Evolutionary conservation across 768 basidiomycete species (phyloP), one percentile per base, ranked within the genome.

Genomic region (Nevesoporus exiguus): DNA sequence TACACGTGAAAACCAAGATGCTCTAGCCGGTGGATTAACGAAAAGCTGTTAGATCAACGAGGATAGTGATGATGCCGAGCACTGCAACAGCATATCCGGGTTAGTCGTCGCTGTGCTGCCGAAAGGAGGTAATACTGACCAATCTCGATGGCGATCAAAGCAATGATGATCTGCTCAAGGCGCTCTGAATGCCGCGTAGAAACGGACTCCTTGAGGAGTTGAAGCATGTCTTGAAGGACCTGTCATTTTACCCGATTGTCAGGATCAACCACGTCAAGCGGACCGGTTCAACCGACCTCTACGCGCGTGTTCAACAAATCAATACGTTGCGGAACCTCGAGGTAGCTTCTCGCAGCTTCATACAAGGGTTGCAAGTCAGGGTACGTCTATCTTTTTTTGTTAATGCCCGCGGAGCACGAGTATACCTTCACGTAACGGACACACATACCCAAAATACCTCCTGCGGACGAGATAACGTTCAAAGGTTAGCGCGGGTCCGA

Each of bases 201-300:
- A 24, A 96, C 94, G 11, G 91, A 90, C 72, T 97, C 95, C 71
- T 98, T 98, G 49, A 98, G 75, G 48, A 98, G 80, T 66, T 93
- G 88, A 11, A 98, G 82, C 90, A 98, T 96, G 70, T 98, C 95
- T 78, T 98, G 95, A 33, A 98, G 73, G 47, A 98, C 90, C 91
- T 94, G 60, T 33, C 42, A 9, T 24, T 37, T 33, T 25, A 22
- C 36, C 41, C 37, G 5, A 14, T 30, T 7, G 43, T 59, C 41
- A 66, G 41, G 45, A 45, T 43, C 22, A 40, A 33, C 7, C 36
- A 19, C n/a, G 24, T 27, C 27, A 40, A 39, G 22, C 31, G 47
- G 54, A 39, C 55, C 55, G 57, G 44, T n/a, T 50, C 37, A 34
- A 66, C 78, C 51, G 58, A 88, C 93, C 77, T 93, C 95, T 33